Conservation (phyloP, 2,329 filamentous ascomycete species). For the Beauveria sp. region DNA sequence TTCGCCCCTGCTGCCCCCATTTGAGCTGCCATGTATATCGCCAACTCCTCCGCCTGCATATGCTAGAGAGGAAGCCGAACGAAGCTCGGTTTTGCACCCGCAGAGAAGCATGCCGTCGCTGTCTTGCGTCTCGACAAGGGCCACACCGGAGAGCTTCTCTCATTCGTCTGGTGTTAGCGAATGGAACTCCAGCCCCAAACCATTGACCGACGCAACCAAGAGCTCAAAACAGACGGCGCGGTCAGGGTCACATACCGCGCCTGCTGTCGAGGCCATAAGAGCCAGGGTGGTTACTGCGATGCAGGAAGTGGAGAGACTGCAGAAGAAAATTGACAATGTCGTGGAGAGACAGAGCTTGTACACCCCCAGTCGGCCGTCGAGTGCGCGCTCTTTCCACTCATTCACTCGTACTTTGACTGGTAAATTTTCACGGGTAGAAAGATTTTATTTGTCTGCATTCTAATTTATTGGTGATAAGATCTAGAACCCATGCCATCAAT, state of each 20-base stretch:
- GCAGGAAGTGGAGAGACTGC: conserved; percentile 49
- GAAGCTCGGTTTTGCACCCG: conserved; percentile 17
- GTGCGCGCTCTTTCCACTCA: conserved; percentile 39
- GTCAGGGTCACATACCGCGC: conserved; percentile 36
- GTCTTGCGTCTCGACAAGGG: conserved; percentile 47
- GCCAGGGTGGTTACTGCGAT: conserved; percentile 50
- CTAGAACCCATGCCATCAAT: conserved; percentile 47
- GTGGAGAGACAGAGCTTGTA: conserved; percentile 55
- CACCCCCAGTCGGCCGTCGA: conserved; percentile 44
- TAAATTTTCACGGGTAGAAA: conserved; percentile 16
- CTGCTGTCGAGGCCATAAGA: conserved; percentile 43
- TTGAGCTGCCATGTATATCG: conserved; percentile 33
- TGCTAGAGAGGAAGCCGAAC: conserved; percentile 25
- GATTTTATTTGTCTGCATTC: not conserved
- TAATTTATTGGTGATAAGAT: conserved; percentile 4
- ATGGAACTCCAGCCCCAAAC: not conserved
- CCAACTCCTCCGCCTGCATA: conserved; percentile 32
- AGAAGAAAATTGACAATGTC: conserved; percentile 52
- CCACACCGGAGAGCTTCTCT: conserved; percentile 16
- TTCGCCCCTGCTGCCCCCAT: conserved; percentile 49
- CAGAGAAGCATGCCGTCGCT: conserved; percentile 14
- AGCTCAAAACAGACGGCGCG: conserved; percentile 30
- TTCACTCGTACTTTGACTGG: conserved; percentile 24
- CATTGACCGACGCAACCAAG: conserved; percentile 15
- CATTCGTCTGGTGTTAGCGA: not conserved